Conservation (phyloP, 768 basidiomycete genomes). For the Coprinopsis marcescibilis region DNA sequence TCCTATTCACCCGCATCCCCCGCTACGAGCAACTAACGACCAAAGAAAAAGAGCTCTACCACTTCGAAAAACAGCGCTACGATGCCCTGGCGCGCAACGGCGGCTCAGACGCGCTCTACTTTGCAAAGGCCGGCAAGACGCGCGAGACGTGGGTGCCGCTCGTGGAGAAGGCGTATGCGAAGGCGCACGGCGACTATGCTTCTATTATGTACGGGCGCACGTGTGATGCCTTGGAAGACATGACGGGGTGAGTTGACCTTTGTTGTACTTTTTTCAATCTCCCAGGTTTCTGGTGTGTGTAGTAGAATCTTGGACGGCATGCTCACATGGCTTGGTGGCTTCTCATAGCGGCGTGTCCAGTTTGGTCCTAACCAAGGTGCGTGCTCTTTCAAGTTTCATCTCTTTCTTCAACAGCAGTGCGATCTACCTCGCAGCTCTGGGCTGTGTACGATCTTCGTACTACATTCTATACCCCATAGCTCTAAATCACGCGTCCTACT, state of each 20-base stretch:
- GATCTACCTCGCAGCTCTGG: too few species aligned
- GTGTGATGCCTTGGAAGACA: conserved; percentile 48
- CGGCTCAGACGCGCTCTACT: conserved; percentile 43
- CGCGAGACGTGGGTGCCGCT: conserved; percentile 52
- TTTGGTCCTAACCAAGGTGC: conserved; percentile 26
- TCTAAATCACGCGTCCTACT: too few species aligned
- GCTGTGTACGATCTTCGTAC: too few species aligned
- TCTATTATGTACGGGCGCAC: conserved; percentile 29
- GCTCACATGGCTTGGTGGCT: too few species aligned
- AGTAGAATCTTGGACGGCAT: too few species aligned
- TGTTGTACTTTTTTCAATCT: too few species aligned
- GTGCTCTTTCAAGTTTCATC: too few species aligned
- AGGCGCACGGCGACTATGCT: conserved; percentile 43
- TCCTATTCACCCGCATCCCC: conserved; percentile 42
- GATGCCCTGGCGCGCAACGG: conserved; percentile 42
- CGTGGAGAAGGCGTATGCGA: conserved; percentile 53
- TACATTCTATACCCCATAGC: too few species aligned
- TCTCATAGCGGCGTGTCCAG: conserved; percentile 33
- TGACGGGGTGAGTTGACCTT: conserved; percentile 54
- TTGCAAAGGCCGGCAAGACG: conserved; percentile 39
- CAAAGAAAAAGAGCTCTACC: conserved; percentile 42
- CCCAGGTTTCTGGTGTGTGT: too few species aligned
- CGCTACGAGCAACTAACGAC: too few species aligned
- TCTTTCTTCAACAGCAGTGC: too few species aligned
- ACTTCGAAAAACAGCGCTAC: conserved; percentile 37